phyloP scores from a whole-genome alignment of 1,139 yeast genomes.

The Blastobotrys buckinghamii region DNA sequence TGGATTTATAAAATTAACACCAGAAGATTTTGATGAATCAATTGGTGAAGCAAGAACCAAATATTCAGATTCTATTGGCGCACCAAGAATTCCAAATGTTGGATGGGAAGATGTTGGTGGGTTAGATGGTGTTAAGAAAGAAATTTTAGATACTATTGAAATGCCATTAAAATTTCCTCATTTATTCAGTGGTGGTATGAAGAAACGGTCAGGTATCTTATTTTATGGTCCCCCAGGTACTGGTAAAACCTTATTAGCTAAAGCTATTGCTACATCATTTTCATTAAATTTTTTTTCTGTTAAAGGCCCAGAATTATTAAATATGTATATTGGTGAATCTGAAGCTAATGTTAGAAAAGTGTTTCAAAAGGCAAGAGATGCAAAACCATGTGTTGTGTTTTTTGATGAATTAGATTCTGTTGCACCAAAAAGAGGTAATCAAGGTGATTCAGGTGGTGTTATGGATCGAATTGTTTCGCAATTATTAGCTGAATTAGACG shows the following conservation, averaged over 20 bases:
- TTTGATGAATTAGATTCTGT: conserved; percentile 97
- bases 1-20: conserved; percentile 51
- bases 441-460: conserved; percentile 97
- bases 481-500: conserved; percentile 87
- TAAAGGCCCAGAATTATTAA: conserved; percentile 89
- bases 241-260: conserved; percentile 90
- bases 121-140: conserved; percentile 80
- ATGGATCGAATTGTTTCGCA: conserved; percentile 98
- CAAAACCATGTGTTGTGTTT: conserved; percentile 94
- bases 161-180: conserved; percentile 94
- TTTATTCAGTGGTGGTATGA: conserved; percentile 77
- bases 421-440: conserved; percentile 96
- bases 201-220: conserved; percentile 87
- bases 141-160: conserved; percentile 90
- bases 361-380: conserved; percentile 90
- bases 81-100: conserved; percentile 92
- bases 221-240: conserved; percentile 99
- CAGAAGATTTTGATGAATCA: conserved; percentile 64
- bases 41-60: conserved; percentile 80
- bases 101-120: conserved; percentile 97
- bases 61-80: conserved; percentile 92
- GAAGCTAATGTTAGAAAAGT: conserved; percentile 95
- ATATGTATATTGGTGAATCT: conserved; percentile 98
- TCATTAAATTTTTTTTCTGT: conserved; percentile 91
- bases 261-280: conserved; percentile 93